A percentile compares a stretch with the other conserved stretches of the same genome.
Evolutionary conservation across 768 basidiomycete species (phyloP).

Genomic region (Amanita fuliginea): DNA sequence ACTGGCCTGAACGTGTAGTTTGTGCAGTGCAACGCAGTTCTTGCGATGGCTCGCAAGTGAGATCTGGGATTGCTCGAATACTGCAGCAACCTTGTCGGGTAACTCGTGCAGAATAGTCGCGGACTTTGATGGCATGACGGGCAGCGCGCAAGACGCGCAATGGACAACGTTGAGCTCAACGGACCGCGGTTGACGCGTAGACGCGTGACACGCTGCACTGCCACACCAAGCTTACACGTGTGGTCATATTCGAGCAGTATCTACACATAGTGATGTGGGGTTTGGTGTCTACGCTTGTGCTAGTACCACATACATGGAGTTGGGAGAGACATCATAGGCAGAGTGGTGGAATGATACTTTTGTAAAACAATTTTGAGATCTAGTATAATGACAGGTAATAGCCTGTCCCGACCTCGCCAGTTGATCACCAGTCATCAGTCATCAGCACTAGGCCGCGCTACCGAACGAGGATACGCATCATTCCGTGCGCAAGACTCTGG

Average conservation of each 20-base stretch:
- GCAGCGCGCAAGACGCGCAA: not conserved
- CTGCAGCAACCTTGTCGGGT: constrained; percentile 23
- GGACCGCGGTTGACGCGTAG: too few relatives aligned
- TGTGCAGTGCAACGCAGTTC: constrained; percentile 80
- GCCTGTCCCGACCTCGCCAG: not conserved
- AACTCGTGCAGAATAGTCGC: constrained; percentile 19
- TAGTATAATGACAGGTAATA: not conserved
- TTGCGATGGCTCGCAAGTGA: constrained; percentile 87
- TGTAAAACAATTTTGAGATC: not conserved
- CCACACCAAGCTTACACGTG: constrained; percentile 8
- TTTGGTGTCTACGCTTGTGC: constrained; percentile 1
- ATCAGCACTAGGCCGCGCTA: not conserved
- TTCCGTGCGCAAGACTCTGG: not conserved
- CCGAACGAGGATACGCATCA: too few relatives aligned
- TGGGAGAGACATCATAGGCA: not conserved
- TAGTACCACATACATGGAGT: not conserved
- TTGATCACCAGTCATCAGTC: not conserved
- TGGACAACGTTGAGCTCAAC: too few relatives aligned
- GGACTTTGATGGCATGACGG: constrained; percentile 15
- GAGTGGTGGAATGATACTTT: not conserved
- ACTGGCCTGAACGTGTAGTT: constrained; percentile 64
- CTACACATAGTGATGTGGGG: not conserved
- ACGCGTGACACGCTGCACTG: constrained; percentile 1
- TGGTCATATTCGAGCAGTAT: not conserved
- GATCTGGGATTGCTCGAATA: constrained; percentile 73